A percentile compares a stretch with the other conserved stretches of the same genome.
These are phyloP conservation scores for Porcisia deanei DNA, from an alignment of 208 protist genomes.

Conservation along the genomic window DNA sequence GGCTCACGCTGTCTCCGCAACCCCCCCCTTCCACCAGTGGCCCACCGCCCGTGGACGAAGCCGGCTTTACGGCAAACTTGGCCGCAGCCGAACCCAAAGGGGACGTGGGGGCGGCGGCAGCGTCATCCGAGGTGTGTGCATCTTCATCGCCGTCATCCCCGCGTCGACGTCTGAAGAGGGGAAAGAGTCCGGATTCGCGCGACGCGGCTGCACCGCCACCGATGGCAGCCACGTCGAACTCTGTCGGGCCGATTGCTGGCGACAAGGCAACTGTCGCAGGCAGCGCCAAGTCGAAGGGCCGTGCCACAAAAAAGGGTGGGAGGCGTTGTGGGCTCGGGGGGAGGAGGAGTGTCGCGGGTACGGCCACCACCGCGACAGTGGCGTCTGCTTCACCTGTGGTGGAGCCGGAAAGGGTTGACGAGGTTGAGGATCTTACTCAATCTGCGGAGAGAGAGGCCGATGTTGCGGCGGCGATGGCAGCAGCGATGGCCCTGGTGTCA, in stretches of 20 bases:
- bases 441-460: conserved; percentile 1
- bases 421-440: not conserved
- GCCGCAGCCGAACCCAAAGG: not conserved
- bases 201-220: not conserved
- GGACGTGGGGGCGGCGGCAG: not conserved
- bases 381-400: not conserved
- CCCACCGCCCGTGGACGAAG: not conserved
- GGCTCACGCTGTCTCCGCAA: not conserved
- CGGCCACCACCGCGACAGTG: not conserved
- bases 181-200: not conserved
- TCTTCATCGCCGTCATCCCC: not conserved
- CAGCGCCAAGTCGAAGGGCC: not conserved
- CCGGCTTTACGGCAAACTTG: too few species aligned
- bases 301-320: not conserved
- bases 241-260: not conserved
- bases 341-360: not conserved
- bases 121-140: not conserved
- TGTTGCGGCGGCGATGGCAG: conserved; percentile 12
- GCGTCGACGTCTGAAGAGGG: not conserved
- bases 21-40: not conserved
- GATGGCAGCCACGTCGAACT: not conserved
- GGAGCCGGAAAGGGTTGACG: not conserved
- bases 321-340: not conserved
- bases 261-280: not conserved
- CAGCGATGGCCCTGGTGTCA: not conserved